phyloP scores from a whole-genome alignment of 345 rosid genomes.

The Arabidopsis arenosa region DNA sequence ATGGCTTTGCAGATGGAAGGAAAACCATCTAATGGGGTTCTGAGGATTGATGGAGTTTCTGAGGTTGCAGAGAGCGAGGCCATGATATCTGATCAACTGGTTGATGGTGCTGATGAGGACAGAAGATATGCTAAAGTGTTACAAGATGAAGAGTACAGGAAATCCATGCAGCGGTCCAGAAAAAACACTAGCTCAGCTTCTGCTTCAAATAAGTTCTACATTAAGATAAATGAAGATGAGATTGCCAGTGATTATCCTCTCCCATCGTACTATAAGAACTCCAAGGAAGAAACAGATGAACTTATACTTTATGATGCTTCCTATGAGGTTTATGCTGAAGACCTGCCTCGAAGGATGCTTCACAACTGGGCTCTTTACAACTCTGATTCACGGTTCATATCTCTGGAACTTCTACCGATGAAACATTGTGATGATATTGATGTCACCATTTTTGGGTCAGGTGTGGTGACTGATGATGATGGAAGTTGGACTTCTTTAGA shows the following conservation, averaged over 20 bases:
- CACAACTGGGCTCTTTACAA: slow-evolving; percentile 90
- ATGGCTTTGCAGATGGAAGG: slow-evolving; percentile 37
- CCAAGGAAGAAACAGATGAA: slow-evolving; percentile 73
- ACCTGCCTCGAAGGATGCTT: slow-evolving; percentile 72
- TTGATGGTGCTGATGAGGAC: slow-evolving; percentile 57
- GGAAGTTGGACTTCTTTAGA: slow-evolving; percentile 66
- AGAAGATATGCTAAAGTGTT: slow-evolving; percentile 65
- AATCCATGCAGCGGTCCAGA: slow-evolving; percentile 55
- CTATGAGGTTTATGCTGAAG: slow-evolving; percentile 48
- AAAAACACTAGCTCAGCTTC: slow-evolving; percentile 52
- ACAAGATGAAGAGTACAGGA: slow-evolving; percentile 81
- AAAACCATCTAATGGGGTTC: slow-evolving; percentile 40
- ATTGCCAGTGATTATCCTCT: slow-evolving; percentile 85
- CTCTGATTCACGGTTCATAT: slow-evolving; percentile 66
- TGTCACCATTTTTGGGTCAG: slow-evolving; percentile 80
- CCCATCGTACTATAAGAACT: slow-evolving; percentile 70
- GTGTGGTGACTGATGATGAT: slow-evolving; percentile 67
- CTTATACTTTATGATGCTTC: slow-evolving; percentile 53
- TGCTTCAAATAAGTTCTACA: slow-evolving; percentile 56
- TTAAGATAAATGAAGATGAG: slow-evolving; percentile 85
- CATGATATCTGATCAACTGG: slow-evolving; percentile 35
- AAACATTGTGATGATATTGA: slow-evolving; percentile 72
- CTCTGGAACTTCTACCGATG: slow-evolving; percentile 88
- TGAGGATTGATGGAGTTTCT: slow-evolving; percentile 52
- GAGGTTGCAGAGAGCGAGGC: slow-evolving; percentile 35